Conservation (phyloP, 306 rosid species). For the Castanea mollissima region DNA sequence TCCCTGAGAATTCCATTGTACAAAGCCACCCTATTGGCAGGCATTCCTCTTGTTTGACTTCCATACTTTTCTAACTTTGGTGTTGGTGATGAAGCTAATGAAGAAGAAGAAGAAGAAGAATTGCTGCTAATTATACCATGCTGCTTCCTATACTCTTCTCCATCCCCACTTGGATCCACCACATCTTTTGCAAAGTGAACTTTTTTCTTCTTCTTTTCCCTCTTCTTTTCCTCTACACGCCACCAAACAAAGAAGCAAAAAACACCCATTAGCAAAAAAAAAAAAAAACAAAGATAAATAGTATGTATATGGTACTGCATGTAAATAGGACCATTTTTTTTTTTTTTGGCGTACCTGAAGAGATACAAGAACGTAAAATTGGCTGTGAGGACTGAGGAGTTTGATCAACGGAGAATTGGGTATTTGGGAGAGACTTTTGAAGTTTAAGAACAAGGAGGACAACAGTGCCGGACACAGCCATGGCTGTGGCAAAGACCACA, state of each 20-base stretch:
- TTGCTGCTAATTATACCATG: slow-evolving; percentile 2
- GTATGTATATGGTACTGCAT: background rate
- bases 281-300: background rate
- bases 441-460: slow-evolving; percentile 82
- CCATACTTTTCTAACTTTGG: slow-evolving; percentile 30
- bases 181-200: slow-evolving; percentile 87
- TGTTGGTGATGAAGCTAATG: slow-evolving; percentile 10
- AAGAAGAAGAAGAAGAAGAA: slow-evolving; percentile 11
- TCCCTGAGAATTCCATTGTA: slow-evolving; percentile 87
- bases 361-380: slow-evolving; percentile 72
- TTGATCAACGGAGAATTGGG: slow-evolving; percentile 36
- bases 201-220: slow-evolving; percentile 52
- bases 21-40: slow-evolving; percentile 77
- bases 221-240: slow-evolving; percentile 46
- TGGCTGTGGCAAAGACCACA: slow-evolving; percentile 88
- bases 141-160: slow-evolving; percentile 60
- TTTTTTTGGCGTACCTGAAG: slow-evolving; percentile 53
- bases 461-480: slow-evolving; percentile 97
- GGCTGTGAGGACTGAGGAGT: slow-evolving; percentile 34
- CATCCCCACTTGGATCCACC: slow-evolving; percentile 61
- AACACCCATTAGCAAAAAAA: background rate
- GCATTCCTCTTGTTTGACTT: slow-evolving; percentile 51
- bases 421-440: slow-evolving; percentile 43
- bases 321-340: background rate
- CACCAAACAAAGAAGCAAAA: slow-evolving; percentile 1